Evolutionary conservation across 2,329 filamentous ascomycete species (phyloP), one percentile per base, ranked within the genome.

Genomic region (Cercospora beticola): DNA sequence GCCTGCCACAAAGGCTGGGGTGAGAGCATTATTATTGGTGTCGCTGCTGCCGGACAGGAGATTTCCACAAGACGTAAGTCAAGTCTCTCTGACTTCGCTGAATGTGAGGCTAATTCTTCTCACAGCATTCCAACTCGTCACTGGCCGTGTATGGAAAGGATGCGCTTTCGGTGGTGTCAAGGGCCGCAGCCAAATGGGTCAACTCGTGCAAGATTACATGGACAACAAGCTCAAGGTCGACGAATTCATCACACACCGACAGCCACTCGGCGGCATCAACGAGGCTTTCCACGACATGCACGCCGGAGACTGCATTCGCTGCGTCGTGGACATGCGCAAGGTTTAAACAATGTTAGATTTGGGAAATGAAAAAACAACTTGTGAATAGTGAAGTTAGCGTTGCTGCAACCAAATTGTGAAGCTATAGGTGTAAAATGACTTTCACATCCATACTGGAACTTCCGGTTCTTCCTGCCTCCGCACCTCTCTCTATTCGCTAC

Each of bases 1-100:
- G 94, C 95, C 60, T 98, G 94, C 86, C 95, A 99, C 86, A 99
- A 99, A 88, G 95, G 95, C 60, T 99, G 95, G 95, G 95, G 95
- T 77, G 89, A 97, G 86, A 96, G 92, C 79, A 97, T 99, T 82
- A 89, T 99, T 81, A 99, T 99, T 77, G 95, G 95, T 81, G 95
- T 99, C 72, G 94, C 94, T 70, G 94, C 94, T 74, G 94, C 94
- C 68, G 94, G 94, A 63, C 94, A 97, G 83, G 94, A 98, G 84
- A 98, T 98, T 75, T 86, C 90, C 73, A 98, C 94, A 64, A 87
- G 94, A 81, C 94, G 93, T 97, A 86, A 86, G 92, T 89, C 46
- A n/a, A 52, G 16, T 31, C 49, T 18, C 46, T 8, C 46, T 21
- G 4, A 10, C 18, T n/a, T 16, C 21, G n/a, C 23, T 30, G 18